Base-by-base conservation (phyloP, 2,329 filamentous ascomycete genomes). In the Fusarium ambrosium region DNA sequence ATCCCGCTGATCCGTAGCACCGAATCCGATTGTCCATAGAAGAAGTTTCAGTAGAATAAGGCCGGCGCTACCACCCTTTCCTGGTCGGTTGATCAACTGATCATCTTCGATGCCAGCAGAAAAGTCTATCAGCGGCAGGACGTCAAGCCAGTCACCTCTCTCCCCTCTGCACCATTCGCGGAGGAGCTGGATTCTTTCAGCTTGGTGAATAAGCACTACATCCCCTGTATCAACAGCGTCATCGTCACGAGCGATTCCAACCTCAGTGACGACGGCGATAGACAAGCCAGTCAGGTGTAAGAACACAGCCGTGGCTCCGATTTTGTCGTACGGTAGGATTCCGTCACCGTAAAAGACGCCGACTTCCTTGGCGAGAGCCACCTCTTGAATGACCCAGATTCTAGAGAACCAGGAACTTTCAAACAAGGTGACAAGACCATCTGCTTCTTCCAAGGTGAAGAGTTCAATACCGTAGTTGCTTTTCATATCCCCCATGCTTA, bases 301-400 rank as follows among this genome's bases (percentile, higher is more conserved):
- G 43, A 62, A 62, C 0, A 29, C 9, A 16, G 59, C 59, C 18
- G 24, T 29, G 18, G 27, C 39, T 8, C 59, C 59, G 8, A 62
- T 34, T 18, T 45, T 62, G 18, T 62, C 59, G 27, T 34, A 62
- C 6, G 59, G 14, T 4, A 62, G 13, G n/a, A 62, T 24, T 5
- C 5, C 11, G 6, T 34, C 24, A 20, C 39, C 8, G 29, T 32
- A 48, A 16, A 62, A 32, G 20, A 62, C 39, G 6, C 59, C 59
- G 29, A 48, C 41, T 20, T 62, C 18, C 7, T 34, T 32, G 6
- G 59, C 59, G 3, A 62, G 39, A 34, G 59, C 41, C 2, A 62
- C 59, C n/a, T 62, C 59, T 29, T 48, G 29, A 20, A 62, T 45
- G 20, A 62, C 41, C 59, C 39, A 62, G 14, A 48, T n/a, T 34